These are phyloP conservation scores for Hygrocybe coccinea DNA, from an alignment of 768 basidiomycete species.

Conservation along the genomic window DNA sequence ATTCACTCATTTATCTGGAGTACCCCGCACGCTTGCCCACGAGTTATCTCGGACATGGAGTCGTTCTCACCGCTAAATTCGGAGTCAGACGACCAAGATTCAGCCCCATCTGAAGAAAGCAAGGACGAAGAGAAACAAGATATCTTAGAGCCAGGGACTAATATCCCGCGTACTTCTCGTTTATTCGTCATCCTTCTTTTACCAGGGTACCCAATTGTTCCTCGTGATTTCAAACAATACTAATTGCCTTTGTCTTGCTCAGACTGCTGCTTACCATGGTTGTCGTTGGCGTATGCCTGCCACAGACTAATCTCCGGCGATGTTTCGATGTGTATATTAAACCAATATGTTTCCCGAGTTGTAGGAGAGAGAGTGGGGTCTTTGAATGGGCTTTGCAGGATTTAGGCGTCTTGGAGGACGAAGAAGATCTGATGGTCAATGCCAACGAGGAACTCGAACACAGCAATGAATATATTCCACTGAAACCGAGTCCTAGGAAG, in stretches of 20 bases:
- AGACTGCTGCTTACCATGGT: not conserved
- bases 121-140: slow-evolving; percentile 1
- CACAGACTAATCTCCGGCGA: not conserved
- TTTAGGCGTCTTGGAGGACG: not conserved
- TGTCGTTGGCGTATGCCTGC: not conserved
- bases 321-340: not conserved
- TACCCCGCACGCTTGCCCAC: not conserved
- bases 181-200: not conserved
- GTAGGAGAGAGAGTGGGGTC: not conserved
- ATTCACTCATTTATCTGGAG: slow-evolving; percentile 3
- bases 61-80: not conserved
- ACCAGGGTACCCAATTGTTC: not conserved
- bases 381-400: not conserved
- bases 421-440: slow-evolving; percentile 3
- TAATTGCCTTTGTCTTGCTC: not conserved
- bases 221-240: not conserved
- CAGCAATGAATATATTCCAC: not conserved
- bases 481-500: not conserved
- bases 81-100: not conserved
- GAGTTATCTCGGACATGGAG: no score
- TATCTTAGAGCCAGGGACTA: not conserved
- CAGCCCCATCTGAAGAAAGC: not conserved
- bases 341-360: not conserved
- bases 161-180: not conserved
- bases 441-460: not conserved